Evolutionary conservation across 371 early-diverging fungal species (phyloP).

Genomic region (Syncephalastrum monosporum): DNA sequence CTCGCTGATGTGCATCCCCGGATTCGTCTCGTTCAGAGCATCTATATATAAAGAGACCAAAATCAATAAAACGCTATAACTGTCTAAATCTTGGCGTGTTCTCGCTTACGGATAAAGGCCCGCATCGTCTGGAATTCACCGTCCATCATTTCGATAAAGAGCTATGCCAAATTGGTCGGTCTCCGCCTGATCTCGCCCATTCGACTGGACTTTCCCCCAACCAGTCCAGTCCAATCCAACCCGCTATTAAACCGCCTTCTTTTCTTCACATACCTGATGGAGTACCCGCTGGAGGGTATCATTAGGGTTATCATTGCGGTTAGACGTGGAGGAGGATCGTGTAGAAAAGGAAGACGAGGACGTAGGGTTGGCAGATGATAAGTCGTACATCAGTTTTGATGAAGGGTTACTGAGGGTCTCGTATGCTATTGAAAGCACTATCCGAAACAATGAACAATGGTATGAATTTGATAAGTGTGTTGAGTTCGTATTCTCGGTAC

Average conservation of each 20-base stretch:
- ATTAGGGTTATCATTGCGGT: slow-evolving; percentile 24
- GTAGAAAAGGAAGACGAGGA: slow-evolving; percentile 11
- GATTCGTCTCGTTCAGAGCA: slow-evolving; percentile 49
- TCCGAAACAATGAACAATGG: background rate
- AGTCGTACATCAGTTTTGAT: slow-evolving; percentile 54
- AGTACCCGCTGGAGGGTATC: slow-evolving; percentile 59
- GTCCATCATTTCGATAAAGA: slow-evolving; percentile 66
- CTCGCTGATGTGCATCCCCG: slow-evolving; percentile 60
- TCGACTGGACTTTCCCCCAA: too few species aligned
- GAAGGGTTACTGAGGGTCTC: slow-evolving; percentile 63
- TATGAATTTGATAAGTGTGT: background rate
- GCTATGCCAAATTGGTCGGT: slow-evolving; percentile 18
- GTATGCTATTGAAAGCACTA: slow-evolving; percentile 61
- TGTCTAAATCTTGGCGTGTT: background rate
- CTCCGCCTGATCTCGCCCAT: too few species aligned
- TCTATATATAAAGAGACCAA: slow-evolving; percentile 19
- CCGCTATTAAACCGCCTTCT: background rate
- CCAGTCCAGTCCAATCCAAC: too few species aligned
- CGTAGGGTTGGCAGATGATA: slow-evolving; percentile 29
- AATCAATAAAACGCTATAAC: too few species aligned
- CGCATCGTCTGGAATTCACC: slow-evolving; percentile 68
- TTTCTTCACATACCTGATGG: slow-evolving; percentile 44
- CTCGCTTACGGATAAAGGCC: slow-evolving; percentile 58
- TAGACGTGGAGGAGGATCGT: slow-evolving; percentile 11
- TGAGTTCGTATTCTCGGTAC: background rate